A percentile compares a stretch with the other conserved stretches of the same genome.
These are phyloP conservation scores for Aspergillus avenaceus DNA, from an alignment of 495 filamentous ascomycete genomes.

Conservation along the genomic window DNA sequence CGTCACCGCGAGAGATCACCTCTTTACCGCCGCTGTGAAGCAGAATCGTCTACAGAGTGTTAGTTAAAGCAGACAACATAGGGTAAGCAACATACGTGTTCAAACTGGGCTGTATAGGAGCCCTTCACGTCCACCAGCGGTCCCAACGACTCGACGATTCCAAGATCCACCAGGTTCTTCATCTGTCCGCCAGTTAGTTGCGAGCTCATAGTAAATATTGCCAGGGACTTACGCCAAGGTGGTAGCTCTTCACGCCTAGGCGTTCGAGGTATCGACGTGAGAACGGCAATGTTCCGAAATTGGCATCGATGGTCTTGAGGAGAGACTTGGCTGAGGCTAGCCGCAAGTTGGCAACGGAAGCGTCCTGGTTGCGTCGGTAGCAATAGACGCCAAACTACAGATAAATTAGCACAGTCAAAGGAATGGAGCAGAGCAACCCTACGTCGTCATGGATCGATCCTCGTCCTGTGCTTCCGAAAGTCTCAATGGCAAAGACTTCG, in stretches of 20 bases:
- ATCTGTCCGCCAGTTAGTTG: conserved; percentile 25
- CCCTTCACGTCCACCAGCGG: conserved; percentile 53
- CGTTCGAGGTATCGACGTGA: conserved; percentile 61
- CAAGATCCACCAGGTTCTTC: conserved; percentile 48
- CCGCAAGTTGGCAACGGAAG: conserved; percentile 43
- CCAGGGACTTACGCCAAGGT: conserved; percentile 48
- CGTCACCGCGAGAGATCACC: too few species aligned
- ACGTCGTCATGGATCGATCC: conserved; percentile 44
- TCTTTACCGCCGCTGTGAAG: too few species aligned
- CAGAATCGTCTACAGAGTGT: too few species aligned
- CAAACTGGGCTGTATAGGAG: conserved; percentile 58
- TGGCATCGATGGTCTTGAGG: conserved; percentile 57
- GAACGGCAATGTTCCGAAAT: conserved; percentile 61
- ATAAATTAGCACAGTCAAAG: background rate
- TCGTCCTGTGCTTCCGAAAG: conserved; percentile 58
- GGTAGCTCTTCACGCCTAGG: conserved; percentile 56
- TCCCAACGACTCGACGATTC: conserved; percentile 49
- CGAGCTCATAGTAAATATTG: background rate
- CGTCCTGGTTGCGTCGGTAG: conserved; percentile 49
- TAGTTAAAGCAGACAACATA: too few species aligned
- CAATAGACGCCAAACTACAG: conserved; percentile 32
- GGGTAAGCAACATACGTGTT: conserved; percentile 59
- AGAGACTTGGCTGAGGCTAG: conserved; percentile 56
- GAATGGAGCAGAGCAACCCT: conserved; percentile 6
- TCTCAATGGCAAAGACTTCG: conserved; percentile 63